Conservation (phyloP, 2,329 filamentous ascomycete genomes). For the Aureobasidium sp. region DNA sequence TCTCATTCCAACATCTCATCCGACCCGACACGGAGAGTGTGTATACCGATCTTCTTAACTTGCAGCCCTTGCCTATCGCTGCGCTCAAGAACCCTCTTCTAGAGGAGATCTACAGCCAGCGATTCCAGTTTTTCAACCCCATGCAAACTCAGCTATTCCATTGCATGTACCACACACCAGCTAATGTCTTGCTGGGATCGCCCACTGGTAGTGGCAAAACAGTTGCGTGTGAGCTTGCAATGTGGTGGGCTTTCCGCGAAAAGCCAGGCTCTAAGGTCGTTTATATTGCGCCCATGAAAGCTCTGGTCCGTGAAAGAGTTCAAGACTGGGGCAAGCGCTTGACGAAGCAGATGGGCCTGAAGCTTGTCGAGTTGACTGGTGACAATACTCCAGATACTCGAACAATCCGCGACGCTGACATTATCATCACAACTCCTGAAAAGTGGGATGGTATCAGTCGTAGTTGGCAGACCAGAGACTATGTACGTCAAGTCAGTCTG, state of each 20-base stretch:
- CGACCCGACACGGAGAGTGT: conserved; percentile 95
- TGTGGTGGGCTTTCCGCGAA: conserved; percentile 99
- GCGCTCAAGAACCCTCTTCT: conserved; percentile 80
- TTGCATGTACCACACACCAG: conserved; percentile 82
- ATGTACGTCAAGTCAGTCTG: conserved; percentile 86
- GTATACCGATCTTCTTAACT: conserved; percentile 85
- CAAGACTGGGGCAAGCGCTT: conserved; percentile 87
- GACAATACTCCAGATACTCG: conserved; percentile 97
- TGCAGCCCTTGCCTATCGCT: conserved; percentile 80
- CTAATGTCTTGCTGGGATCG: conserved; percentile 89
- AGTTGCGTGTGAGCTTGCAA: conserved; percentile 87
- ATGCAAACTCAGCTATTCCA: conserved; percentile 99
- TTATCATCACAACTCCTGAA: conserved; percentile 98
- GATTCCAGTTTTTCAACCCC: conserved; percentile 95
- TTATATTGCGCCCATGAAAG: conserved; percentile 99
- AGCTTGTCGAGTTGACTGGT: conserved; percentile 89
- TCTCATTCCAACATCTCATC: conserved; percentile 97
- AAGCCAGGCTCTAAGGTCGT: conserved; percentile 93
- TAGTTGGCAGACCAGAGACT: conserved; percentile 96
- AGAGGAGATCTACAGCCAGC: conserved; percentile 78
- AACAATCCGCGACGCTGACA: conserved; percentile 90
- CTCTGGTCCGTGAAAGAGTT: conserved; percentile 89
- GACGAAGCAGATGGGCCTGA: conserved; percentile 73
- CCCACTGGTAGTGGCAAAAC: conserved; percentile 98
- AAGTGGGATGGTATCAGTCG: conserved; percentile 99